Percentiles rank a stretch among this genome's conserved stretches.
These are phyloP conservation scores for Chlorophyllum brunneum DNA, from an alignment of 768 basidiomycete species.

Conservation along the genomic window DNA sequence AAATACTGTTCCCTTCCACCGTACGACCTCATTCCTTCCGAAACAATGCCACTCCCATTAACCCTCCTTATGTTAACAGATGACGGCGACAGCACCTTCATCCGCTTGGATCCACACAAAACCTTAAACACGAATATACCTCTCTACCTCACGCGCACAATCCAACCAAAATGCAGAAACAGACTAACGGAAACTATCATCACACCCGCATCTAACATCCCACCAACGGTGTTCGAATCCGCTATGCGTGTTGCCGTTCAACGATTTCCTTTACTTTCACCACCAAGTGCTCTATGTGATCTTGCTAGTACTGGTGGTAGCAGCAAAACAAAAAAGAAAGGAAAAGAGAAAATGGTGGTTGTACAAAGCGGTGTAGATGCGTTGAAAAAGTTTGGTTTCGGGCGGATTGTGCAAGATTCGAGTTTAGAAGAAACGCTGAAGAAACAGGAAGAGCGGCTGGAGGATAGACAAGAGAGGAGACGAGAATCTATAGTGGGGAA, in stretches of 20 bases:
- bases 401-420: not conserved
- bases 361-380: not conserved
- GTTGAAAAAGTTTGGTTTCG: not conserved
- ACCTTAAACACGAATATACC: not conserved
- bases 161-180: not conserved
- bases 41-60: too few relatives aligned
- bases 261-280: constrained; percentile 2
- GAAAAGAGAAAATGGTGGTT: not conserved
- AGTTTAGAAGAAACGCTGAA: not conserved
- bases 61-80: not conserved
- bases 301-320: too few relatives aligned
- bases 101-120: not conserved
- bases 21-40: not conserved
- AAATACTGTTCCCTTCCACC: not conserved
- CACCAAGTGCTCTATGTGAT: not conserved
- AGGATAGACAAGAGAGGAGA: too few relatives aligned
- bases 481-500: too few relatives aligned
- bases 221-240: constrained; percentile 1
- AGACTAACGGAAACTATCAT: not conserved
- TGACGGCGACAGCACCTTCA: not conserved
- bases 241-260: not conserved
- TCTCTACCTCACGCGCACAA: not conserved
- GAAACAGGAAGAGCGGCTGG: not conserved
- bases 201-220: not conserved
- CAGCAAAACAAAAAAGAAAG: not conserved